phyloP scores from a whole-genome alignment of 2,329 filamentous ascomycete species.

The Botryosphaeria dothidea region DNA sequence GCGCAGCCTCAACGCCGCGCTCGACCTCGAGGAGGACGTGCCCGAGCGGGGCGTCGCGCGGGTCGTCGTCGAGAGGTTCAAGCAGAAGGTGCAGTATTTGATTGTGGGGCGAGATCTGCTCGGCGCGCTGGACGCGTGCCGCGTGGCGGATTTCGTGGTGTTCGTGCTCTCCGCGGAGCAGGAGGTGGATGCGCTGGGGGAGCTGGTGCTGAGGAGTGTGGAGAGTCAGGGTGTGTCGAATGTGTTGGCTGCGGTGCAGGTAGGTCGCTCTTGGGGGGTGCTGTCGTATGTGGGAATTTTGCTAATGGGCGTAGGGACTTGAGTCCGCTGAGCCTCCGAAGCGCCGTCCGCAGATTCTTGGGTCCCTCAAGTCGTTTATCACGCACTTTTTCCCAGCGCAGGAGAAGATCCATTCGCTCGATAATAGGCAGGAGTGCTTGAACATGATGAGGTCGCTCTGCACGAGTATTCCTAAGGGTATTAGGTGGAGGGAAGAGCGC shows the following conservation, averaged over 20 bases:
- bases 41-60: constrained; percentile 60
- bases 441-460: constrained; percentile 91
- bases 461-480: constrained; percentile 86
- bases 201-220: constrained; percentile 80
- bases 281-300: neutral
- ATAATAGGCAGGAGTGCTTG: constrained; percentile 84
- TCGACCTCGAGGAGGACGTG: constrained; percentile 73
- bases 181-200: constrained; percentile 82
- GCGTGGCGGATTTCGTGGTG: constrained; percentile 87
- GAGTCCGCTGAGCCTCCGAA: constrained; percentile 79
- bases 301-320: constrained; percentile 50
- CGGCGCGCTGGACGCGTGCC: constrained; percentile 79
- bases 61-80: constrained; percentile 83
- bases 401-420: constrained; percentile 86
- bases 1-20: constrained; percentile 69
- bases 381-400: constrained; percentile 91
- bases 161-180: constrained; percentile 79
- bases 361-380: constrained; percentile 88
- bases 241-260: constrained; percentile 79
- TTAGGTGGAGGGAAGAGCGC: constrained; percentile 92
- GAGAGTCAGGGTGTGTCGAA: constrained; percentile 95
- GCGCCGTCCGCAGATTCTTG: constrained; percentile 71
- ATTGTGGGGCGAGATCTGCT: constrained; percentile 72
- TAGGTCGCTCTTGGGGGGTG: neutral
- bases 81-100: constrained; percentile 89